Evolutionary conservation across 345 rosid species (phyloP).

Genomic region (Lepidium africanum): DNA sequence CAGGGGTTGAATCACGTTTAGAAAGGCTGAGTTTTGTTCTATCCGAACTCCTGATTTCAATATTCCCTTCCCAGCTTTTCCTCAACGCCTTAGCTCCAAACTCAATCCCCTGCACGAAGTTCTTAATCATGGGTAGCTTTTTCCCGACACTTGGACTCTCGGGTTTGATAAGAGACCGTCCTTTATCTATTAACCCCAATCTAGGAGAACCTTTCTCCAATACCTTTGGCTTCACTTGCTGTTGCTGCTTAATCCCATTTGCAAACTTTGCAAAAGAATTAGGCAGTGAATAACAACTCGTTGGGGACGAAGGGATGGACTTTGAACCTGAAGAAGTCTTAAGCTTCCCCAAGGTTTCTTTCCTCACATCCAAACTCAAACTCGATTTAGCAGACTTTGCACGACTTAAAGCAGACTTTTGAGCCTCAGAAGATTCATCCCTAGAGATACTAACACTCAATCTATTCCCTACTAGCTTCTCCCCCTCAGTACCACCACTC

Average conservation of each 20-base stretch:
- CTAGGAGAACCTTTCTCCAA: slow-evolving; percentile 46
- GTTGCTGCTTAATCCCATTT: slow-evolving; percentile 67
- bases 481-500: slow-evolving; percentile 39
- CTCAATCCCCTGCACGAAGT: slow-evolving; percentile 66
- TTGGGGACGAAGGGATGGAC: slow-evolving; percentile 82
- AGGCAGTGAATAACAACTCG: slow-evolving; percentile 85
- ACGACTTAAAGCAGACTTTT: slow-evolving; percentile 31
- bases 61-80: slow-evolving; percentile 97
- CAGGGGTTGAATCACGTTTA: slow-evolving; percentile 47
- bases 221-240: slow-evolving; percentile 41
- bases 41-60: slow-evolving; percentile 55
- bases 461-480: slow-evolving; percentile 37
- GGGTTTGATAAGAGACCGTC: slow-evolving; percentile 38
- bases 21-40: slow-evolving; percentile 34
- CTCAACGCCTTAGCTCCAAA: slow-evolving; percentile 87
- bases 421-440: slow-evolving; percentile 43
- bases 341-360: slow-evolving; percentile 43
- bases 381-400: slow-evolving; percentile 48
- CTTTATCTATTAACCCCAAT: slow-evolving; percentile 44
- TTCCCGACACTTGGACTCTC: slow-evolving; percentile 40
- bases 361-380: slow-evolving; percentile 51
- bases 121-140: slow-evolving; percentile 54
- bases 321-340: slow-evolving; percentile 52
- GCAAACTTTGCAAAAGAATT: slow-evolving; percentile 79
- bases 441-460: slow-evolving; percentile 37